Evolutionary conservation across 495 filamentous ascomycete genomes (phyloP), one percentile per base, ranked within the genome.

Genomic region (Pseudotulostoma volvatum): DNA sequence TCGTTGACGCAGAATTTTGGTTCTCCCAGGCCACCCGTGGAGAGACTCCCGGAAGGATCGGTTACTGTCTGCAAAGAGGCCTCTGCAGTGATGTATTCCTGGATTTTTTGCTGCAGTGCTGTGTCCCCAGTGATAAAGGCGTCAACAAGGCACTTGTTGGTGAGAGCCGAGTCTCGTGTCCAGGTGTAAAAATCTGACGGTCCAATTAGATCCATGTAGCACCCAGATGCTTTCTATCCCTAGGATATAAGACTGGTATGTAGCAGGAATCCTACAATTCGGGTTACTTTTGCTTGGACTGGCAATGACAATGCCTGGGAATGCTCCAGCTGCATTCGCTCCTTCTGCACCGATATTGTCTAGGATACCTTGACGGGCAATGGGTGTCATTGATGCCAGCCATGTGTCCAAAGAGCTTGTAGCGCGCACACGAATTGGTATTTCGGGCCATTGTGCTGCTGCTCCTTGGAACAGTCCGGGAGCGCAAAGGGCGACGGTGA

Each of bases 151-250:
- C 63, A 58, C 38, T 73, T 71, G 40, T 71, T 46, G 0, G 67
- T 71, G 20, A 78, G 53, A 1, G 68, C 70, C 0, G 72, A 62
- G 42, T 78, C 74, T 36, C 74, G 60, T 37, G 67, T 71, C 74
- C 74, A 77, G 1, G 71, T 71, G 44, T 67, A 77, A 45, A 64
- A 76, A 38, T 73, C 68, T 74, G 31, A 18, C 11, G 3, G 16
- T 25, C 31, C 13, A 34, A 11, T 28, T 28, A 28, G 23, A n/a
- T n/a, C n/a, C n/a, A n/a, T n/a, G n/a, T n/a, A n/a, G n/a, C n/a
- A n/a, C n/a, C n/a, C n/a, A n/a, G n/a, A n/a, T n/a, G n/a, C n/a
- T n/a, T n/a, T n/a, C n/a, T n/a, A n/a, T n/a, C n/a, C n/a, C n/a
- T n/a, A n/a, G n/a, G n/a, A n/a, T n/a, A n/a, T n/a, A n/a, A n/a